phyloP scores from a whole-genome alignment of 345 rosid species.

The Lagerstroemia speciosa region DNA sequence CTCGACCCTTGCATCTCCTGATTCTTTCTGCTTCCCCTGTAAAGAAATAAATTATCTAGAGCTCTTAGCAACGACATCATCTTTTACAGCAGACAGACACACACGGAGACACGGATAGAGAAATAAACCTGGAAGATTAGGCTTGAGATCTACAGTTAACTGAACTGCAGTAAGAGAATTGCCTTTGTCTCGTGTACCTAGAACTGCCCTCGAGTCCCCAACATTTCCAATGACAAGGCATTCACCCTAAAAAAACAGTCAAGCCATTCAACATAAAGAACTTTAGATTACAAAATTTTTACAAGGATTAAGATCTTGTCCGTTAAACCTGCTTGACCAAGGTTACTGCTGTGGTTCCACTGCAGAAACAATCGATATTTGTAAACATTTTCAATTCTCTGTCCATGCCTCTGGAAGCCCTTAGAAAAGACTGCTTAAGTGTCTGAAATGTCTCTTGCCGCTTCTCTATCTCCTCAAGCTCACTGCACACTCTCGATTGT shows the following conservation, averaged over 20 bases:
- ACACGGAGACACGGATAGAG: slow-evolving; percentile 1
- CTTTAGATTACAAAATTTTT: neutral
- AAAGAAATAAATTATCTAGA: neutral
- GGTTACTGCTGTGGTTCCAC: slow-evolving; percentile 97
- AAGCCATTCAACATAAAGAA: slow-evolving; percentile 2
- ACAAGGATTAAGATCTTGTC: neutral
- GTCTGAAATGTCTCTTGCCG: slow-evolving; percentile 43
- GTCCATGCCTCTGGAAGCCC: slow-evolving; percentile 87
- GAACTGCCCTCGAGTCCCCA: slow-evolving; percentile 90
- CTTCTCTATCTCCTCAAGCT: slow-evolving; percentile 45
- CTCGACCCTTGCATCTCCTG: slow-evolving; percentile 71
- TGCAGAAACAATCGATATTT: slow-evolving; percentile 77
- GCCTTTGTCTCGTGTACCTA: slow-evolving; percentile 61
- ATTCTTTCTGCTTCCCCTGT: slow-evolving; percentile 95
- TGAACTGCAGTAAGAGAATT: slow-evolving; percentile 66
- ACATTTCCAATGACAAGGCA: slow-evolving; percentile 73
- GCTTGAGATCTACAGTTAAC: slow-evolving; percentile 94
- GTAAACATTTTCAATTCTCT: slow-evolving; percentile 65
- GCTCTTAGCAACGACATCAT: neutral
- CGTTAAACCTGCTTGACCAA: slow-evolving; percentile 76
- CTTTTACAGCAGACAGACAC: neutral
- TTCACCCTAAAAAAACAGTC: slow-evolving; percentile 41
- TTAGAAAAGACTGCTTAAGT: slow-evolving; percentile 72
- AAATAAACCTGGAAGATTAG: slow-evolving; percentile 77
- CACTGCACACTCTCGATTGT: slow-evolving; percentile 43